phyloP scores from a whole-genome alignment of 2,329 filamentous ascomycete species.

The Trichoderma lentiforme region DNA sequence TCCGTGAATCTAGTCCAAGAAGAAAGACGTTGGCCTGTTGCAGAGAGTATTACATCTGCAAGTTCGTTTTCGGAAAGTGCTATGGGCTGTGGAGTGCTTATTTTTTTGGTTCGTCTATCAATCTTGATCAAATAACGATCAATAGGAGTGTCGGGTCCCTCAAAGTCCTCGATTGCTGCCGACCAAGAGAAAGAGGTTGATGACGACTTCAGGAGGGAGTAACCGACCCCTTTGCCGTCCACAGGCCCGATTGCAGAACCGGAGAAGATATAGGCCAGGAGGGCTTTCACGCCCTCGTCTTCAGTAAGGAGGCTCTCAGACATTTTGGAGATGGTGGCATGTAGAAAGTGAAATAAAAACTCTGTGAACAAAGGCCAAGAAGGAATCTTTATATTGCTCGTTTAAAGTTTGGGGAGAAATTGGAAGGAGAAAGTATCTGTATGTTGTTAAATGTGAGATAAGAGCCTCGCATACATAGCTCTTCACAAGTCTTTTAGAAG shows the following conservation, averaged over 20 bases:
- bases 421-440: neutral
- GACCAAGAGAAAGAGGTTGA: neutral
- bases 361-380: neutral
- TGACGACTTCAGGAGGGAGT: neutral
- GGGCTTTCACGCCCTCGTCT: neutral
- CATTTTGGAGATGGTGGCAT: neutral
- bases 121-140: neutral
- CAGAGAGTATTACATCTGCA: neutral
- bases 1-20: neutral
- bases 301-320: accelerated
- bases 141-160: neutral
- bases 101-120: neutral
- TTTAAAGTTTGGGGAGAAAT: neutral
- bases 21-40: neutral
- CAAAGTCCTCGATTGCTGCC: neutral
- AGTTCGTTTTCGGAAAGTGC: neutral
- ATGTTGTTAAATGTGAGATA: neutral
- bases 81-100: neutral
- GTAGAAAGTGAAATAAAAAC: neutral
- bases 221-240: neutral
- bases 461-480: neutral
- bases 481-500: neutral
- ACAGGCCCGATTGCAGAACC: neutral
- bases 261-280: neutral
- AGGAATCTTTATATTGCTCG: neutral